Conservation (phyloP, 179 eudicot species). For the Beta lomatogona region DNA sequence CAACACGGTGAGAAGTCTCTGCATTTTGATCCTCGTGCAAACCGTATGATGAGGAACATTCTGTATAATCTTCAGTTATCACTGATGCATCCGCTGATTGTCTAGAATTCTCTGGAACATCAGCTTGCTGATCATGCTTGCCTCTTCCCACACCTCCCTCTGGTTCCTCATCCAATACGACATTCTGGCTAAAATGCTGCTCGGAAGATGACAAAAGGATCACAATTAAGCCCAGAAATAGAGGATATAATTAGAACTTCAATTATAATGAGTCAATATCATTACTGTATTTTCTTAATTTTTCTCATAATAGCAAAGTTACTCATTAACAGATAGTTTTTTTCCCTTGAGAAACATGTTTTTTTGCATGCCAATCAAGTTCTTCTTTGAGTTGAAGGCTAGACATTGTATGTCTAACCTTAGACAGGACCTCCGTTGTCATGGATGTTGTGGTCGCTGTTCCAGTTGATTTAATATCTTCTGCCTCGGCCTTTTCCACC, state of each 20-base stretch:
- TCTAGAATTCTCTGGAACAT: constrained; percentile 20
- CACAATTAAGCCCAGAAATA: neutral
- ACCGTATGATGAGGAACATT: constrained; percentile 31
- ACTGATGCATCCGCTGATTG: constrained; percentile 28
- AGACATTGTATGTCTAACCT: constrained; percentile 16
- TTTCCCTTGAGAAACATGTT: neutral
- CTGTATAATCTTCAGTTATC: constrained; percentile 29
- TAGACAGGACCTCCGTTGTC: constrained; percentile 22
- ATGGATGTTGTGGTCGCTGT: constrained; percentile 13
- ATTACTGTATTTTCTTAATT: neutral
- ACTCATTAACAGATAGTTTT: neutral
- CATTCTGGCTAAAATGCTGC: constrained; percentile 25
- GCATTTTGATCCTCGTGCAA: constrained; percentile 23
- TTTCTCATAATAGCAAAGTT: neutral
- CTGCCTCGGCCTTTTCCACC: constrained; percentile 12
- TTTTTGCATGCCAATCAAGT: neutral
- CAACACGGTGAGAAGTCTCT: constrained; percentile 12
- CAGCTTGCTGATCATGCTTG: constrained; percentile 17
- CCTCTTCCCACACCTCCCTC: constrained; percentile 4
- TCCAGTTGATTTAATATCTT: constrained; percentile 11
- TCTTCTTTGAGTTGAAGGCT: neutral
- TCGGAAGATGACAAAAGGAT: constrained; percentile 1
- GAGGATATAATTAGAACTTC: neutral
- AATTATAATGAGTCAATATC: neutral
- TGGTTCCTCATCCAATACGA: neutral